Conservation (phyloP, 805 yeast genomes). For the Kazachstania taianensis region DNA sequence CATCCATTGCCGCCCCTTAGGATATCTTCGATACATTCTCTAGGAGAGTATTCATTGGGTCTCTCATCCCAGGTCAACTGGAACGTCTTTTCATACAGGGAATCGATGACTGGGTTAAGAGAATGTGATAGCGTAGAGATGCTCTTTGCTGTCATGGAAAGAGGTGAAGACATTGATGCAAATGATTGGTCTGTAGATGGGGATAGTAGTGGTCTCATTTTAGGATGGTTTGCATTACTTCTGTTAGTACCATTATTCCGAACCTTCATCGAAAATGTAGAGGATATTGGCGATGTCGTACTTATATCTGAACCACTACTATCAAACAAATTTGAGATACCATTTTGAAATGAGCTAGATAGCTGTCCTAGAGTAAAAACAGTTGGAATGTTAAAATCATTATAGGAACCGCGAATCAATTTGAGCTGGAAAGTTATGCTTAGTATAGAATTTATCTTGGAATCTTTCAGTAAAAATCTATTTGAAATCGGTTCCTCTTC, state of each 20-base stretch:
- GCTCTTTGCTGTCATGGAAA: conserved; percentile 14
- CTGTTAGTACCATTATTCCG: background rate
- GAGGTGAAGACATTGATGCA: too few species aligned
- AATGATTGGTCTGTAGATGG: background rate
- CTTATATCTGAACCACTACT: background rate
- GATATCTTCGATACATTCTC: conserved; percentile 65
- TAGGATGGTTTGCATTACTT: background rate
- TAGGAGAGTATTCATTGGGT: conserved; percentile 52
- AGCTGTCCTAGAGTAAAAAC: conserved; percentile 16
- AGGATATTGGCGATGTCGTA: background rate
- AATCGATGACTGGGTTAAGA: conserved; percentile 40
- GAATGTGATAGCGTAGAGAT: conserved; percentile 25
- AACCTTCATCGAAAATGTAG: background rate
- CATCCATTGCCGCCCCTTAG: conserved; percentile 64
- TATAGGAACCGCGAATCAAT: conserved; percentile 30
- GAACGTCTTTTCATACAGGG: conserved; percentile 42
- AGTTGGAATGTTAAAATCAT: conserved; percentile 20
- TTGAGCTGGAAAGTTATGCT: conserved; percentile 47
- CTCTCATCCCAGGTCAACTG: conserved; percentile 53
- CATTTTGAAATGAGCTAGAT: conserved; percentile 15
- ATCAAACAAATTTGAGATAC: conserved; percentile 8
- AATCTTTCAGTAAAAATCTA: conserved; percentile 61
- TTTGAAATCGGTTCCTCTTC: conserved; percentile 43
- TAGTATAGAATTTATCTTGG: conserved; percentile 76
- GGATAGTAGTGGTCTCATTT: background rate